Conservation (phyloP, 2,329 filamentous ascomycete species). For the Uncinocarpus reesii region DNA sequence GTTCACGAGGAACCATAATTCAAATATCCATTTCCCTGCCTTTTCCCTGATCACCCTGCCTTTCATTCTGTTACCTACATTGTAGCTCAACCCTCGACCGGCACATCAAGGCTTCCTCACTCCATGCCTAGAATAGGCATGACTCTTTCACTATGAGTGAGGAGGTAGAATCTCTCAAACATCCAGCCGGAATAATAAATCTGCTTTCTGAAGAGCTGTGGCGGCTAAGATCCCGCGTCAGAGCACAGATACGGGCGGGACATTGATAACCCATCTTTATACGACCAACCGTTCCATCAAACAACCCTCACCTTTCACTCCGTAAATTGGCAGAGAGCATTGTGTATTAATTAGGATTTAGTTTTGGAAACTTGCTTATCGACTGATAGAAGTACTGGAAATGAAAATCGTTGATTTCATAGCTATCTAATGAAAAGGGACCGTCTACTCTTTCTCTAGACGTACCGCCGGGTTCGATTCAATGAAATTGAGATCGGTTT, state of each 20-base stretch:
- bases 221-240: constrained; percentile 47
- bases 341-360: too few relatives aligned
- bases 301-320: too few relatives aligned
- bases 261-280: constrained; percentile 28
- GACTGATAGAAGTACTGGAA: too few relatives aligned
- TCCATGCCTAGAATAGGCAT: constrained; percentile 21
- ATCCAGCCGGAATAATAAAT: constrained; percentile 31
- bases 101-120: constrained; percentile 40
- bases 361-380: too few relatives aligned
- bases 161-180: constrained; percentile 32
- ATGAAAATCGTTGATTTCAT: constrained; percentile 11
- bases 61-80: background rate
- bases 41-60: background rate
- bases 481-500: constrained; percentile 88
- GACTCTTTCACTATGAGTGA: constrained; percentile 31
- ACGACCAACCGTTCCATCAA: too few relatives aligned
- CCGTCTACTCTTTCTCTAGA: constrained; percentile 64
- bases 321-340: too few relatives aligned
- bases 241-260: constrained; percentile 61
- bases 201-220: constrained; percentile 55
- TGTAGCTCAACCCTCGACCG: constrained; percentile 17
- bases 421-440: background rate
- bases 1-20: constrained; percentile 6
- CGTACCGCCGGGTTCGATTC: constrained; percentile 83
- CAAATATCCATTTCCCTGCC: background rate